phyloP scores from a whole-genome alignment of 192 early-diverging fungal genomes.

The Rhizophagus sp. region DNA sequence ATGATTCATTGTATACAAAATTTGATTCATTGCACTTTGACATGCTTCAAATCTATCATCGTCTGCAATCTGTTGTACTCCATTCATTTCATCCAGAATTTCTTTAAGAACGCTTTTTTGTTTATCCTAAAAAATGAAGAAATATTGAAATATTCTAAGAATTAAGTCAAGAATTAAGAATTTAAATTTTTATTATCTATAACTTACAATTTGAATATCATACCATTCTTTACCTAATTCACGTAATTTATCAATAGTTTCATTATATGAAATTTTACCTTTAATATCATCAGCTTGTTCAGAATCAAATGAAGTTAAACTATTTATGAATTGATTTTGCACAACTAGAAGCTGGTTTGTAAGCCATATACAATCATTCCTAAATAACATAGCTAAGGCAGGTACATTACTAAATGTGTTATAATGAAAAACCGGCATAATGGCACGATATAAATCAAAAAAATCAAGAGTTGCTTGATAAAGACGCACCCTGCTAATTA shows the following conservation, averaged over 20 bases:
- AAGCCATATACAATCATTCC: constrained; percentile 72
- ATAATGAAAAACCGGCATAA: constrained; percentile 64
- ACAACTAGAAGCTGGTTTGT: constrained; percentile 44
- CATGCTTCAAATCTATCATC: constrained; percentile 48
- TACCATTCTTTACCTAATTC: constrained; percentile 56
- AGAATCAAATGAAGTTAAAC: constrained; percentile 11
- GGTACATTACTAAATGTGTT: constrained; percentile 53
- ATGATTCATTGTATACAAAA: constrained; percentile 47
- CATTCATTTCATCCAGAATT: constrained; percentile 41
- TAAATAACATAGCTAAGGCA: constrained; percentile 62
- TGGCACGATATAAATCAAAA: constrained; percentile 60
- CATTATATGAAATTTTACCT: constrained; percentile 46
- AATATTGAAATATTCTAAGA: neutral
- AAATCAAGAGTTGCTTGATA: constrained; percentile 48
- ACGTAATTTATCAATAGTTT: constrained; percentile 51
- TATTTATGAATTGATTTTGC: constrained; percentile 39
- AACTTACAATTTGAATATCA: constrained; percentile 54
- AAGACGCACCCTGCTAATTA: constrained; percentile 36
- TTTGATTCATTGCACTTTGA: constrained; percentile 53
- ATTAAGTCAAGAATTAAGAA: neutral
- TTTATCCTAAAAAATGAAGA: constrained; percentile 43
- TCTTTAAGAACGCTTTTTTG: constrained; percentile 52
- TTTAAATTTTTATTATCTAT: constrained; percentile 19
- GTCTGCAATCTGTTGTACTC: constrained; percentile 39
- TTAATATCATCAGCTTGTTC: neutral